phyloP scores from a whole-genome alignment of 2,329 filamentous ascomycete species.

The Dothistroma pini region DNA sequence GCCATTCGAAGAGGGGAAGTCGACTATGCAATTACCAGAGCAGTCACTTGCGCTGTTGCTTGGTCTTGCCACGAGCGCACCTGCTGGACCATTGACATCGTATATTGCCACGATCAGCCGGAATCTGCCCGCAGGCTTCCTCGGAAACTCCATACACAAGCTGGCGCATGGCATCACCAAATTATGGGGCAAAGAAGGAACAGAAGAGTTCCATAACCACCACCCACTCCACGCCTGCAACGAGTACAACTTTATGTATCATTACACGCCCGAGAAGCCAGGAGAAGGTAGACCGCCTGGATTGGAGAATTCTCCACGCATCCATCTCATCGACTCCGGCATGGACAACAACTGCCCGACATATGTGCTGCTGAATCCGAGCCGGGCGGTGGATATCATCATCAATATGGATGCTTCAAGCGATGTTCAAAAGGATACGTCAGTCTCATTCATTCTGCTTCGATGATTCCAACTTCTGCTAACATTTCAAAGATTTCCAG shows the following conservation, averaged over 20 bases:
- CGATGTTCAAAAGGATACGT: slow-evolving; percentile 35
- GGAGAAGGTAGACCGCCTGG: slow-evolving; percentile 28
- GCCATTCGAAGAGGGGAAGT: slow-evolving; percentile 33
- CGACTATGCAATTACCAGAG: slow-evolving; percentile 33
- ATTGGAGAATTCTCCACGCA: slow-evolving; percentile 34
- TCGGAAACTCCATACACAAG: slow-evolving; percentile 31
- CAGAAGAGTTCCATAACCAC: slow-evolving; percentile 34
- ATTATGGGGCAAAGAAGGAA: slow-evolving; percentile 36
- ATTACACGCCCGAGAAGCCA: slow-evolving; percentile 23
- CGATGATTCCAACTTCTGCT: background rate
- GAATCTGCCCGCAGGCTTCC: slow-evolving; percentile 30
- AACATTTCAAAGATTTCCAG: slow-evolving; percentile 21
- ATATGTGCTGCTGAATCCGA: slow-evolving; percentile 29
- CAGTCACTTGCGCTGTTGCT: slow-evolving; percentile 35
- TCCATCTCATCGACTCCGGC: slow-evolving; percentile 35
- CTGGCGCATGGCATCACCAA: slow-evolving; percentile 27
- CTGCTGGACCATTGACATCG: slow-evolving; percentile 34
- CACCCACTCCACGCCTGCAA: slow-evolving; percentile 37
- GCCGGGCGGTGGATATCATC: slow-evolving; percentile 31
- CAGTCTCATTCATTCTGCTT: background rate
- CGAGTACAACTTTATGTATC: slow-evolving; percentile 34
- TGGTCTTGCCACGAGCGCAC: slow-evolving; percentile 33
- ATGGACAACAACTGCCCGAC: slow-evolving; percentile 39
- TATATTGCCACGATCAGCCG: slow-evolving; percentile 35
- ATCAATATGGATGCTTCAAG: slow-evolving; percentile 35